phyloP scores from a whole-genome alignment of 306 rosid species.

The Crotalaria pallida region DNA sequence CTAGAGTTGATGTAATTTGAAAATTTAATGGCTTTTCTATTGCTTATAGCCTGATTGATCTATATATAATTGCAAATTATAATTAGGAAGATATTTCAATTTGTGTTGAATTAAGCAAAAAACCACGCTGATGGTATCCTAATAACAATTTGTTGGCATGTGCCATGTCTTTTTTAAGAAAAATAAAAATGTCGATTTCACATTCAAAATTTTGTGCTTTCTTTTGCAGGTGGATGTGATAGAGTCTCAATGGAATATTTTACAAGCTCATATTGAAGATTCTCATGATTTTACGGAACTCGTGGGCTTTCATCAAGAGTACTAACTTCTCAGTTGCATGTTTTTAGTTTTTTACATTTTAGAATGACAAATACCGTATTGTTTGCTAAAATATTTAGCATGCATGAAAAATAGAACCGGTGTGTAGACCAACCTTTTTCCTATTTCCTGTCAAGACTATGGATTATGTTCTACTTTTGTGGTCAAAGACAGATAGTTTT shows the following conservation, averaged over 20 bases:
- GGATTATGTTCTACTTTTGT: constrained; percentile 8
- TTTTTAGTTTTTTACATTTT: constrained; percentile 2
- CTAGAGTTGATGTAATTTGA: not conserved
- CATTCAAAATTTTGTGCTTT: constrained; percentile 18
- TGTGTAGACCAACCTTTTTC: not conserved
- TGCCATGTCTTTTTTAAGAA: not conserved
- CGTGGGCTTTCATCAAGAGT: constrained; percentile 92
- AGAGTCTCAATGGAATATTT: constrained; percentile 94
- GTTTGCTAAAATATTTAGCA: not conserved
- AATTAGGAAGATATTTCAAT: not conserved
- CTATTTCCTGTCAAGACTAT: not conserved
- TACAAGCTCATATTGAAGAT: constrained; percentile 87
- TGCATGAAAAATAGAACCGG: not conserved
- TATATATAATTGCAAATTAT: not conserved
- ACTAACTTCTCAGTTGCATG: constrained; percentile 22
- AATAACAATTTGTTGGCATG: not conserved
- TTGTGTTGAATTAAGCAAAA: not conserved
- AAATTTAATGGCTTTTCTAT: not conserved
- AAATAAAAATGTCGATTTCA: not conserved
- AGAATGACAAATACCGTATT: not conserved
- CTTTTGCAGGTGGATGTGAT: constrained; percentile 85
- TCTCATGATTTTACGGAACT: constrained; percentile 91
- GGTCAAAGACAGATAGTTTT: not conserved
- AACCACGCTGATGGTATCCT: not conserved
- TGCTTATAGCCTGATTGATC: not conserved